Base-by-base conservation (phyloP, 371 early-diverging fungal genomes). In the Mortierella sp. region DNA sequence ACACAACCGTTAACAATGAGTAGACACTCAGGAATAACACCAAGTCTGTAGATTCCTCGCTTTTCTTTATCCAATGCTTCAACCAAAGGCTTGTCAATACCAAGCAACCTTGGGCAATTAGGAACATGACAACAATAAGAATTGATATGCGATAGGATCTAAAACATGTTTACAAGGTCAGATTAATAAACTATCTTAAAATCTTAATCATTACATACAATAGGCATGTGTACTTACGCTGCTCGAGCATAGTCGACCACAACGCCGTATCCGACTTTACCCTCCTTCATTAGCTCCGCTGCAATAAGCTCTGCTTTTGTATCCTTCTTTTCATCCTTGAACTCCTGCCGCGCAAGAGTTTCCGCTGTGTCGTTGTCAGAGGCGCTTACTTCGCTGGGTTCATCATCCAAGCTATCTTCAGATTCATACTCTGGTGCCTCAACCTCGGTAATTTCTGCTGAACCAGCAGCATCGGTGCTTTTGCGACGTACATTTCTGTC, bases 351-450 rank as follows among this genome's bases (percentile, higher is more conserved):
- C 1, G 31, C 47, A 2, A 31, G 47, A 2, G 56, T 32, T 35
- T 70, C 65, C 31, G 89, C 68, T 2, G 64, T 69, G 68, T 88
- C 68, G 2, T 83, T 19, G 23, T 76, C 37, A 76, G 79, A 26
- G 2, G 53, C 12, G 19, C 28, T 28, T 26, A 28, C 9, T 66
- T 70, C 29, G 86, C 83, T 2, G 79, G 77, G 60, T 80, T 60
- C 42, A 69, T 73, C 84, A 86, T 89, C 31, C 79, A 84, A 7
- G 32, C 37, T 53, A 3, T 3, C 34, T 12, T 54, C 64, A 22
- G 23, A 23, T 26, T 53, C 1, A 23, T 23, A 19, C 12, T 17
- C 51, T 19, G 53, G 37, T 22, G 53, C 35, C 35, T 54, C 47
- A 12, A n/a, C 34, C 1, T 42, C 32, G 1, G 26, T 43, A 32